Evolutionary conservation across 2,329 filamentous ascomycete species (phyloP).

Genomic region (Sporothrix schenckii): DNA sequence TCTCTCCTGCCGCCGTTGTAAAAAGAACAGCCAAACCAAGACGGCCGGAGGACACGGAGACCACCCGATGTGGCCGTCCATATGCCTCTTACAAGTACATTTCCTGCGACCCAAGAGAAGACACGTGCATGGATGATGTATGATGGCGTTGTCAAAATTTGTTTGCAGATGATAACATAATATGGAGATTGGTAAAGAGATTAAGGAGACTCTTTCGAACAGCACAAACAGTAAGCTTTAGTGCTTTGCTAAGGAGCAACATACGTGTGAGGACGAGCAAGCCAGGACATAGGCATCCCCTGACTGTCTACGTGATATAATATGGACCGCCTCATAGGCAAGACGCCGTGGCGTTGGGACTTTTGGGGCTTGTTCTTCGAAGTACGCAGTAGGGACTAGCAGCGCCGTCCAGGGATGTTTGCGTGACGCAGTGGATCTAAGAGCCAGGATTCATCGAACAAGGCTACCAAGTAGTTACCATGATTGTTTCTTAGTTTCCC

Average conservation of each 20-base stretch:
- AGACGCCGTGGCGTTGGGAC: conserved; percentile 18
- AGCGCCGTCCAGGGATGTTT: neutral
- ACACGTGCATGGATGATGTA: neutral
- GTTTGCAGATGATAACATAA: neutral
- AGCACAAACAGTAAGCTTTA: too few species aligned
- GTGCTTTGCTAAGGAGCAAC: neutral
- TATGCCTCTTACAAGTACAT: neutral
- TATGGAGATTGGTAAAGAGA: neutral
- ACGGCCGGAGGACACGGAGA: neutral
- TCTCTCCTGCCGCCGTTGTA: neutral
- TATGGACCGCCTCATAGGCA: conserved; percentile 7
- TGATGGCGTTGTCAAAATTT: neutral
- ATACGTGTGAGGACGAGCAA: too few species aligned
- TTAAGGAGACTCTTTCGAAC: neutral
- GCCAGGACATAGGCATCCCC: too few species aligned
- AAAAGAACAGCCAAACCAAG: neutral
- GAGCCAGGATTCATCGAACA: neutral
- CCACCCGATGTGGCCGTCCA: neutral
- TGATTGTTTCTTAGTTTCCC: too few species aligned
- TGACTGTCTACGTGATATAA: neutral
- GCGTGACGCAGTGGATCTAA: neutral
- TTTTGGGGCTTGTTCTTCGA: neutral
- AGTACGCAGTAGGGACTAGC: neutral
- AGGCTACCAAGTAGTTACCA: too few species aligned
- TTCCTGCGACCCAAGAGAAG: conserved; percentile 3